These are phyloP conservation scores for Ceratobasidium sp. DNA, from an alignment of 1,284 basidiomycete genomes.

Conservation along the genomic window DNA sequence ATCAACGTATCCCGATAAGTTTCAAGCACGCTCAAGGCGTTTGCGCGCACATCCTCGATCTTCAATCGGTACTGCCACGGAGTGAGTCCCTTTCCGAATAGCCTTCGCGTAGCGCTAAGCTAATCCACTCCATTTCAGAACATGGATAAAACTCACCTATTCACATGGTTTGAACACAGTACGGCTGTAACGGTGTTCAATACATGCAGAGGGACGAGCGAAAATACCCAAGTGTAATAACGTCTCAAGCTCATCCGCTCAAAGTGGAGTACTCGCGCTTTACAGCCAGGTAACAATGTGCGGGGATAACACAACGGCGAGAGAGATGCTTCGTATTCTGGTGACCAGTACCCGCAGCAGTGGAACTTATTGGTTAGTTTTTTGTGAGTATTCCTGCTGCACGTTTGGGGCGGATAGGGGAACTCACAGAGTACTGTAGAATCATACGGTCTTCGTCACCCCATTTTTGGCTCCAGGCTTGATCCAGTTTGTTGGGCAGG, in stretches of 20 bases:
- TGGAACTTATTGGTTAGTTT: constrained; percentile 59
- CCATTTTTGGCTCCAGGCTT: constrained; percentile 78
- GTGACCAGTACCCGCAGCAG: constrained; percentile 81
- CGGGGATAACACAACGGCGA: constrained; percentile 77
- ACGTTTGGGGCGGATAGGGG: neutral
- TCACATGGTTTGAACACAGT: constrained; percentile 82
- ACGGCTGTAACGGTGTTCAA: constrained; percentile 73
- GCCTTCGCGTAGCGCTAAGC: constrained; percentile 22
- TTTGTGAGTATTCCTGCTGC: neutral
- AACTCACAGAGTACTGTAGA: constrained; percentile 69
- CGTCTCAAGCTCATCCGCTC: constrained; percentile 69
- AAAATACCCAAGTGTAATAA: constrained; percentile 74
- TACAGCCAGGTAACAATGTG: constrained; percentile 78
- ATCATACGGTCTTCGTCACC: constrained; percentile 70
- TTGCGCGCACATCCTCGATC: constrained; percentile 61
- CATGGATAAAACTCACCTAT: constrained; percentile 58
- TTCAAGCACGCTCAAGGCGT: constrained; percentile 58
- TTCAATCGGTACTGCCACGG: constrained; percentile 76
- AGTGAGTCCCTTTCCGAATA: constrained; percentile 79
- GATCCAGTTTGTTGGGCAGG: constrained; percentile 79
- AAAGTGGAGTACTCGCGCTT: constrained; percentile 72
- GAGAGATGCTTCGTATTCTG: constrained; percentile 73
- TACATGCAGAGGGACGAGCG: constrained; percentile 75
- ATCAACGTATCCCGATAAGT: constrained; percentile 35
- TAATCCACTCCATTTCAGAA: neutral